phyloP scores from a whole-genome alignment of 164 flowering plant species.

The Euptelea pleiosperma region DNA sequence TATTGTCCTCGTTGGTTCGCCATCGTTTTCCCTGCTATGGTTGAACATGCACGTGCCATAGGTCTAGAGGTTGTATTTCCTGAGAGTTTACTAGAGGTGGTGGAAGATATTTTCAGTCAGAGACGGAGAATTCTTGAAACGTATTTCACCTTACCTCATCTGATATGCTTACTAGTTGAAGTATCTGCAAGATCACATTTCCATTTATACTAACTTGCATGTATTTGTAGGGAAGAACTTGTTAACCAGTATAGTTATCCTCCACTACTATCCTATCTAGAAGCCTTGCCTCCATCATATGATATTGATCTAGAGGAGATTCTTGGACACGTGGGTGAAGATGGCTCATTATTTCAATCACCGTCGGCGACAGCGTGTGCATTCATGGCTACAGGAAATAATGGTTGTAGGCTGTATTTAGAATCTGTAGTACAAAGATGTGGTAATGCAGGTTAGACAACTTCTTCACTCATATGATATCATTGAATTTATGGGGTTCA shows the following conservation, averaged over 20 bases:
- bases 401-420: constrained; percentile 23
- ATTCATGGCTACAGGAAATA: constrained; percentile 31
- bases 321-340: constrained; percentile 18
- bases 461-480: no score
- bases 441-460: constrained; percentile 26
- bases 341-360: constrained; percentile 43
- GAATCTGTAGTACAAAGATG: constrained; percentile 30
- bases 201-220: not conserved
- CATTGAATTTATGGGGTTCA: no score
- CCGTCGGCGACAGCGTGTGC: constrained; percentile 44
- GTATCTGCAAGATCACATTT: not conserved
- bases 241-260: constrained; percentile 8
- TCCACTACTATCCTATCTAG: constrained; percentile 29
- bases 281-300: constrained; percentile 30
- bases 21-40: constrained; percentile 40
- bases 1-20: constrained; percentile 35
- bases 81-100: not conserved
- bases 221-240: constrained; percentile 25
- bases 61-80: constrained; percentile 18
- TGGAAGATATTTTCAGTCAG: constrained; percentile 13
- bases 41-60: constrained; percentile 24
- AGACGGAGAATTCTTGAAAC: constrained; percentile 28
- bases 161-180: not conserved
- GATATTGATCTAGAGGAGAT: constrained; percentile 11
- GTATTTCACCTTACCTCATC: constrained; percentile 11